These are phyloP conservation scores for Penicillium sp. DNA, from an alignment of 2,329 filamentous ascomycete species.

Conservation along the genomic window DNA sequence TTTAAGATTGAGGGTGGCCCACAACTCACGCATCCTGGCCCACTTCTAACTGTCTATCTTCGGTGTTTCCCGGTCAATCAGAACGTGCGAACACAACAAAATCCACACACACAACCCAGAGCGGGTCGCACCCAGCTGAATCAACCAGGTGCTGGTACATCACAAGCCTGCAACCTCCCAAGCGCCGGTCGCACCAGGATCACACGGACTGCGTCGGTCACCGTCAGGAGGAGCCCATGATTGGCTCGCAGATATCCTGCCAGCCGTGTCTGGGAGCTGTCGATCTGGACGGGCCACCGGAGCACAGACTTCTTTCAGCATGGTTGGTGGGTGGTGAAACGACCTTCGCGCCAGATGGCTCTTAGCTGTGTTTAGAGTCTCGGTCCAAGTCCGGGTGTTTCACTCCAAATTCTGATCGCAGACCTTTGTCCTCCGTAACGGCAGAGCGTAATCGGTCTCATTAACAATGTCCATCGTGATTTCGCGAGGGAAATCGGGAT, in stretches of 20 bases:
- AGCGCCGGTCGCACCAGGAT: slow-evolving; percentile 18
- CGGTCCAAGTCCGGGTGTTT: slow-evolving; percentile 12
- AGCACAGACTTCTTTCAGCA: slow-evolving; percentile 17
- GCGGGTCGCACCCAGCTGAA: not conserved
- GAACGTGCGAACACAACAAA: no score
- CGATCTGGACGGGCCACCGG: slow-evolving; percentile 14
- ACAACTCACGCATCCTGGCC: no score
- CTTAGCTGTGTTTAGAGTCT: no score
- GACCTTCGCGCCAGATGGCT: slow-evolving; percentile 10
- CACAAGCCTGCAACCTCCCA: slow-evolving; percentile 12
- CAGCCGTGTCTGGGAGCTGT: slow-evolving; percentile 12
- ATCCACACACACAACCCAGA: no score
- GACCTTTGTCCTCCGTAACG: no score
- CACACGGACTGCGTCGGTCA: slow-evolving; percentile 9
- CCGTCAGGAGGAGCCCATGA: slow-evolving; percentile 8
- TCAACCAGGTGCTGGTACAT: slow-evolving; percentile 10
- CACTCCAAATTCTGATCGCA: slow-evolving; percentile 12
- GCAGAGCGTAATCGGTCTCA: no score
- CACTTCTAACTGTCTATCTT: no score
- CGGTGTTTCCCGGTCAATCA: no score
- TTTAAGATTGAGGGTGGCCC: slow-evolving; percentile 10
- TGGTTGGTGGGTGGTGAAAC: slow-evolving; percentile 19
- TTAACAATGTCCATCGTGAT: not conserved
- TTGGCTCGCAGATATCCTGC: slow-evolving; percentile 12
- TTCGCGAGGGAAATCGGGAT: no score